Evolutionary conservation across 352 stramenopile genomes (phyloP).

Genomic region (Paralagenidium karlingii): DNA sequence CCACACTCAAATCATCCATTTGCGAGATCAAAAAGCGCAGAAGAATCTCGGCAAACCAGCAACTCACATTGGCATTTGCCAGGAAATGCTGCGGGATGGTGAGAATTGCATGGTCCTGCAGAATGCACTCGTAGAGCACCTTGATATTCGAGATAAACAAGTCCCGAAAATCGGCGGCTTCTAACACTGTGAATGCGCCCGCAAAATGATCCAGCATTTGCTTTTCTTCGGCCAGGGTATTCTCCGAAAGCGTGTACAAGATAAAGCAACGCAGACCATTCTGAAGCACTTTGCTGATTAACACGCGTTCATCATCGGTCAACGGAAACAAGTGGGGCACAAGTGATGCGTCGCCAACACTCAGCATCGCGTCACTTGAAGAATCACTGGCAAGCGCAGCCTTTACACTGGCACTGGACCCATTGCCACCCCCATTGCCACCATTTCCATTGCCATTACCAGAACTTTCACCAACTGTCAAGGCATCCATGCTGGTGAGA

Average conservation of each 20-base stretch:
- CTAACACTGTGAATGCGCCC: constrained; percentile 92
- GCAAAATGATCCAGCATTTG: constrained; percentile 97
- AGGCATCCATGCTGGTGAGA: constrained; percentile 63
- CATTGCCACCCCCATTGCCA: constrained; percentile 7
- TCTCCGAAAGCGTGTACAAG: constrained; percentile 85
- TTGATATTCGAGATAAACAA: constrained; percentile 84
- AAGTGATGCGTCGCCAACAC: constrained; percentile 3
- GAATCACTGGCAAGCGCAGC: constrained; percentile 6
- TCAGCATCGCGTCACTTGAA: background rate
- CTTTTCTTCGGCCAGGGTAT: constrained; percentile 82
- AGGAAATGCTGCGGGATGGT: constrained; percentile 93
- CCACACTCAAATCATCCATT: constrained; percentile 85
- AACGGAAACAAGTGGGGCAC: constrained; percentile 65
- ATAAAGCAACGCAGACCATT: constrained; percentile 90
- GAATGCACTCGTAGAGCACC: constrained; percentile 86
- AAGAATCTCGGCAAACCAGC: constrained; percentile 91
- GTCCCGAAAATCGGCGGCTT: constrained; percentile 89
- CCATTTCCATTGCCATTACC: constrained; percentile 8
- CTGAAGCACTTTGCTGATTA: constrained; percentile 91
- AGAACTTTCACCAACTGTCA: constrained; percentile 10
- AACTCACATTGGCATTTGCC: constrained; percentile 86
- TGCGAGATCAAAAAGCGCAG: constrained; percentile 92
- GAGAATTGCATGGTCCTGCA: constrained; percentile 89
- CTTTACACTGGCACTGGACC: background rate
- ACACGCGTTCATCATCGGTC: constrained; percentile 85